Evolutionary conservation across 768 basidiomycete species (phyloP), one percentile per base, ranked within the genome.

Genomic region (Kwoniella sp.): DNA sequence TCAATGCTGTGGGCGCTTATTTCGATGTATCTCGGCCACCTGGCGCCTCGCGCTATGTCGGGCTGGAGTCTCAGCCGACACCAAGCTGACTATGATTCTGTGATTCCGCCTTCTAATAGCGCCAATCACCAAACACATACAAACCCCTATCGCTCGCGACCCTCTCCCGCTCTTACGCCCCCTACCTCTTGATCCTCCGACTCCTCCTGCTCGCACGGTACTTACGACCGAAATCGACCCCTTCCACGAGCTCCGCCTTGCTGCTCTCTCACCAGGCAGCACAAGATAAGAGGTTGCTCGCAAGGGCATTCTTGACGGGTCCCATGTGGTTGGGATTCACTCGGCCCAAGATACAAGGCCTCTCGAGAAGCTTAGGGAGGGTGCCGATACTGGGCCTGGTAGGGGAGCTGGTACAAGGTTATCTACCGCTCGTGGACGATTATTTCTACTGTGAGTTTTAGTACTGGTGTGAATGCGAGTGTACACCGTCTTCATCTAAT

Each of bases 271-370:
- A 94, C 75, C 90, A 94, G 72, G 89, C 91, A 15, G 85, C 86
- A 59, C 84, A 92, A 71, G 93, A 96, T 79, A 85, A 87, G 58
- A 89, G 91, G 71, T 85, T 95, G 67, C 75, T 90, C 11, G 91
- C 89, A 88, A 57, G 57, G 15, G 92, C 93, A 76, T 85, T 94
- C 50, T 81, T 95, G 66, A 88, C 91, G 47, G 93, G 92, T 22
- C 87, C 89, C 22, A 86, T 94, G 57, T 96, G 93, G 93, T 57
- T 76, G 25, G 72, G 73, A 23, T 80, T 68, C 63, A 80, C 78
- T 15, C 31, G 77, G 52, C 70, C 71, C 30, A 80, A 78, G 61
- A 55, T 77, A 23, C 65, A 74, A 61, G 51, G 75, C 8, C 20
- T 74, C 28, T 62, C 76, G n/a, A 68, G 61, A 4, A 15, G 25